A percentile compares a stretch with the other conserved stretches of the same genome.
Evolutionary conservation across 2,329 filamentous ascomycete species (phyloP).

Genomic region (Clarireedia sp.): DNA sequence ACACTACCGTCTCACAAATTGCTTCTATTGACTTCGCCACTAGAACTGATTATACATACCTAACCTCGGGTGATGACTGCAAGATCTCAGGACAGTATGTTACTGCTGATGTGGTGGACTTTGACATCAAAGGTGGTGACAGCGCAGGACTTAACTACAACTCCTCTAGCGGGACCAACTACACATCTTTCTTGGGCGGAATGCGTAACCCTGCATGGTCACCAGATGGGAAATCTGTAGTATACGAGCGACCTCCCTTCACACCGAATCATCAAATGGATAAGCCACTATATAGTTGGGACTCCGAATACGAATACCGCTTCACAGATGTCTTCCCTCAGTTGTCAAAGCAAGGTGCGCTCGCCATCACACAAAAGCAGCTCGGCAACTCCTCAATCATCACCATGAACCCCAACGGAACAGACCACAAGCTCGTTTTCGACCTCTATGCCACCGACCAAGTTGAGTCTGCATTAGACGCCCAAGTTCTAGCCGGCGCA

Average conservation of each 20-base stretch:
- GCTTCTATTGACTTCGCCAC: conserved; percentile 34
- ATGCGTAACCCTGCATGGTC: conserved; percentile 20
- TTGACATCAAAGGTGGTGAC: conserved; percentile 11
- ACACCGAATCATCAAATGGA: conserved; percentile 30
- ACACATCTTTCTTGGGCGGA: conserved; percentile 5
- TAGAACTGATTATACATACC: conserved; percentile 27
- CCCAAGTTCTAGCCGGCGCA: conserved; percentile 30
- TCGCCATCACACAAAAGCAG: conserved; percentile 34
- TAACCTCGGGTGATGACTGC: conserved; percentile 16
- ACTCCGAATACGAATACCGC: conserved; percentile 35
- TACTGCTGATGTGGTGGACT: conserved; percentile 13
- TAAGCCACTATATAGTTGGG: conserved; percentile 34
- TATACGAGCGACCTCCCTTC: conserved; percentile 21
- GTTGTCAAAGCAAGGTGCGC: conserved; percentile 17
- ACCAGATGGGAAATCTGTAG: conserved; percentile 16
- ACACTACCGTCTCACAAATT: conserved; percentile 26
- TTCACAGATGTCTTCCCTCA: conserved; percentile 37
- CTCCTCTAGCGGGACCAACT: not conserved
- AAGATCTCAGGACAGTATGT: conserved; percentile 16
- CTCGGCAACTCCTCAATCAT: conserved; percentile 34
- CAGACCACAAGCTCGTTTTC: conserved; percentile 23
- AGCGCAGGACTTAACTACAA: conserved; percentile 18
- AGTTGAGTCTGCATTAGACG: not conserved
- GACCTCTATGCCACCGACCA: conserved; percentile 12
- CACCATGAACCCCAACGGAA: conserved; percentile 19